A percentile compares a stretch with the other conserved stretches of the same genome.
Evolutionary conservation across 768 basidiomycete genomes (phyloP).

Genomic region (Naganishia vaughanmartiniae): DNA sequence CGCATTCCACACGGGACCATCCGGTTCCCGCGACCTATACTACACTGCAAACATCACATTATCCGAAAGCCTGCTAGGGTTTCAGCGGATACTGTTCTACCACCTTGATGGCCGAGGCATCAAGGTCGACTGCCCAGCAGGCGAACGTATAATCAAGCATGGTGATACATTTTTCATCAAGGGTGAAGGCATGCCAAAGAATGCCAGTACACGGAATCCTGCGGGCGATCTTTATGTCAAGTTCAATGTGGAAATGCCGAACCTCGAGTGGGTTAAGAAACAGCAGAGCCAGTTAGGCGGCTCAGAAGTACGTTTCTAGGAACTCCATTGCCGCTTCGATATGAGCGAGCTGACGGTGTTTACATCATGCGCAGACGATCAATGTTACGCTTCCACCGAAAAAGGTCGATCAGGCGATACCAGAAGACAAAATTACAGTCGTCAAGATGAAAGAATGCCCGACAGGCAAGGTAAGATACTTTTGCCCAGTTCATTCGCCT

Average conservation of each 20-base stretch:
- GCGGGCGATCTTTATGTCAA: conserved; percentile 75
- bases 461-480: conserved; percentile 14
- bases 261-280: conserved; percentile 61
- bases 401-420: conserved; percentile 22
- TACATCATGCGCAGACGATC: neutral
- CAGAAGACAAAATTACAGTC: conserved; percentile 7
- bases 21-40: conserved; percentile 65
- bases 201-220: neutral
- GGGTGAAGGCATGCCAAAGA: conserved; percentile 81
- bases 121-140: conserved; percentile 64
- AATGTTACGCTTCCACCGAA: conserved; percentile 3
- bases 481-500: neutral
- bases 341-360: neutral
- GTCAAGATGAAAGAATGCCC: conserved; percentile 21
- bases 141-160: conserved; percentile 63
- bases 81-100: conserved; percentile 81
- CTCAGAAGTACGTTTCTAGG: neutral
- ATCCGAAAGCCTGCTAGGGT: conserved; percentile 92
- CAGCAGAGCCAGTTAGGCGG: neutral
- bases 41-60: conserved; percentile 79
- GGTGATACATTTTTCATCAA: conserved; percentile 71
- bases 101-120: conserved; percentile 94
- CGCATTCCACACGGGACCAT: conserved; percentile 65
- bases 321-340: too few relatives aligned
- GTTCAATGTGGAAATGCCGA: conserved; percentile 85